phyloP scores from a whole-genome alignment of 768 basidiomycete species.

The Tricholoma hemisulphureum region DNA sequence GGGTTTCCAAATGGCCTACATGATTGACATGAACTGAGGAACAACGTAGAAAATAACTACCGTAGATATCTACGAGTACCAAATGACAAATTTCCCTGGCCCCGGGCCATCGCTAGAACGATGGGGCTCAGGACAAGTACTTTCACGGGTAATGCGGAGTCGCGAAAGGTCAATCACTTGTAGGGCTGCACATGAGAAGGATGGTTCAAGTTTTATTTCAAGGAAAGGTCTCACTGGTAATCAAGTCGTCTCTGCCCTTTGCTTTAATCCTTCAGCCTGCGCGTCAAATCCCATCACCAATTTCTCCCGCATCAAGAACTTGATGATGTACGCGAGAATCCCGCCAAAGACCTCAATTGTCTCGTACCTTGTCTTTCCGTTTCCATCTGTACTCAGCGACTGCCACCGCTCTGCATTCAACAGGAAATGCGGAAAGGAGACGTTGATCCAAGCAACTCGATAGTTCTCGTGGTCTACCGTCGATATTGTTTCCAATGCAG shows the following conservation, averaged over 20 bases:
- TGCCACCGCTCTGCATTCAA: constrained; percentile 64
- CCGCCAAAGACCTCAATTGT: constrained; percentile 61
- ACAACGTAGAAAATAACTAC: too few species aligned
- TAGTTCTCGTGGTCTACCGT: constrained; percentile 51
- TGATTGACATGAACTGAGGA: too few species aligned
- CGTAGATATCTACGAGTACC: too few species aligned
- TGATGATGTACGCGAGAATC: constrained; percentile 51
- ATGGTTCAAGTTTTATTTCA: too few species aligned
- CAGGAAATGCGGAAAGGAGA: constrained; percentile 44
- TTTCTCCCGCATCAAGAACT: constrained; percentile 40
- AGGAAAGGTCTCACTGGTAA: not conserved
- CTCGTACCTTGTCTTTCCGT: constrained; percentile 62
- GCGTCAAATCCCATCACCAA: constrained; percentile 48
- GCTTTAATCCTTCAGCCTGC: constrained; percentile 58
- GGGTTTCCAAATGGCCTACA: too few species aligned
- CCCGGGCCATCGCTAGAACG: too few species aligned
- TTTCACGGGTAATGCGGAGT: too few species aligned
- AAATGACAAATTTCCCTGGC: too few species aligned
- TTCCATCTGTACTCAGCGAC: constrained; percentile 45
- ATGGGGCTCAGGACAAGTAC: too few species aligned
- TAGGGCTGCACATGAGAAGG: too few species aligned
- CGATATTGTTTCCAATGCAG: constrained; percentile 47
- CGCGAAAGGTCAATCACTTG: too few species aligned
- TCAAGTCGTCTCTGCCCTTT: constrained; percentile 40
- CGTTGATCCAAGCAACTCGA: constrained; percentile 56